phyloP scores from a whole-genome alignment of 495 filamentous ascomycete species.

The Penicillium lagena region DNA sequence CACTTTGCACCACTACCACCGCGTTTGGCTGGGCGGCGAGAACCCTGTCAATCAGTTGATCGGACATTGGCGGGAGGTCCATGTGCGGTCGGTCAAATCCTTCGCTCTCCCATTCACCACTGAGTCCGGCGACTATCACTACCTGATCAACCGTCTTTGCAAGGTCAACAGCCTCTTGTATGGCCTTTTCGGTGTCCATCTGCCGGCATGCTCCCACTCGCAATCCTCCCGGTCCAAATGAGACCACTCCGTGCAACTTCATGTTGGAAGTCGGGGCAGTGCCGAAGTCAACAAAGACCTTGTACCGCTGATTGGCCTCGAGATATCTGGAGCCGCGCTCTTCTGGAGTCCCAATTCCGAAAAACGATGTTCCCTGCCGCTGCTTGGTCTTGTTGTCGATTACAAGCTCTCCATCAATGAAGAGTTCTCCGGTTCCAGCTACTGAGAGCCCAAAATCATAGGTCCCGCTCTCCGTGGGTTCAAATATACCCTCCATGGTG shows the following conservation, averaged over 20 bases:
- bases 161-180: conserved; percentile 52
- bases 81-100: conserved; percentile 71
- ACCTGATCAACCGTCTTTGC: conserved; percentile 61
- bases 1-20: conserved; percentile 72
- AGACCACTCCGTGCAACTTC: conserved; percentile 33
- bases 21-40: conserved; percentile 61
- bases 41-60: conserved; percentile 62
- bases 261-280: conserved; percentile 51
- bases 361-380: conserved; percentile 48
- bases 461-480: conserved; percentile 49
- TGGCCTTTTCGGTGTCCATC: conserved; percentile 52
- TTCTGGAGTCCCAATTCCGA: conserved; percentile 50
- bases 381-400: conserved; percentile 57
- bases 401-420: conserved; percentile 57
- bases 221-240: conserved; percentile 60
- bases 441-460: conserved; percentile 69
- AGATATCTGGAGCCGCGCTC: conserved; percentile 45
- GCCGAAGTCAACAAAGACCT: conserved; percentile 51
- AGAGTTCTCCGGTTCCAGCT: conserved; percentile 62
- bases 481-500: conserved; percentile 48
- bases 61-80: conserved; percentile 65
- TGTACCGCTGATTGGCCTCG: conserved; percentile 48
- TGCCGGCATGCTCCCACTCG: conserved; percentile 65
- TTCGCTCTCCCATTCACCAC: conserved; percentile 80
- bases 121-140: conserved; percentile 66